Evolutionary conservation across 306 rosid species (phyloP).

Genomic region (Fragaria nilgerrensis): DNA sequence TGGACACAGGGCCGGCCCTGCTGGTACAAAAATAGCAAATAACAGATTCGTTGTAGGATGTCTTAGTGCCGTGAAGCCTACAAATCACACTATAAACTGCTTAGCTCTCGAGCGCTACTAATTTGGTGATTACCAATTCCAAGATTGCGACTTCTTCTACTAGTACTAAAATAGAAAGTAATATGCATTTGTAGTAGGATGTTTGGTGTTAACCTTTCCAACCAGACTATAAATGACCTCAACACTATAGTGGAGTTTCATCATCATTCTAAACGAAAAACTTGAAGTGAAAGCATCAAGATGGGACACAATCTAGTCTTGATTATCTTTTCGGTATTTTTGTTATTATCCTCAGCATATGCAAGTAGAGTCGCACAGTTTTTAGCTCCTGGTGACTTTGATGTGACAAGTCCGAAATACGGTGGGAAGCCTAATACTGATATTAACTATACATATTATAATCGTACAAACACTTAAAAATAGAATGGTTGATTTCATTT

Average conservation of each 20-base stretch:
- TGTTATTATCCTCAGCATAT: neutral
- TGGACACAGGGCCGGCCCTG: too few relatives aligned
- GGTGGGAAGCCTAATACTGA: slow-evolving; percentile 26
- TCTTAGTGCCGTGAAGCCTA: neutral
- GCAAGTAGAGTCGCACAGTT: neutral
- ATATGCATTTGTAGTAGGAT: neutral
- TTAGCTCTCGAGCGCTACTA: too few relatives aligned
- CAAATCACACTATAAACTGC: neutral
- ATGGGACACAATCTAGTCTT: slow-evolving; percentile 14
- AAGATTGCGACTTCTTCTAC: neutral
- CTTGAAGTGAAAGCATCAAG: neutral
- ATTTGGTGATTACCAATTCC: neutral
- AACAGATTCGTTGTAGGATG: too few relatives aligned
- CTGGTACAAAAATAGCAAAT: too few relatives aligned
- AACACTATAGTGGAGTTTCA: neutral
- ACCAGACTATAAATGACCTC: neutral
- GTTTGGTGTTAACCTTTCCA: neutral
- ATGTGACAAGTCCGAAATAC: slow-evolving; percentile 14
- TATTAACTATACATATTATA: neutral
- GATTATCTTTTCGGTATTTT: neutral
- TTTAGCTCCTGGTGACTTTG: neutral
- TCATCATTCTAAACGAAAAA: neutral
- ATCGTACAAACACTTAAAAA: neutral
- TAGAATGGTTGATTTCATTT: neutral
- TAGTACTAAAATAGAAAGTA: neutral